Percentiles rank a stretch among this genome's conserved stretches.
Evolutionary conservation across 805 yeast genomes (phyloP).

Genomic region (Wickerhamiella vanderwaltii): DNA sequence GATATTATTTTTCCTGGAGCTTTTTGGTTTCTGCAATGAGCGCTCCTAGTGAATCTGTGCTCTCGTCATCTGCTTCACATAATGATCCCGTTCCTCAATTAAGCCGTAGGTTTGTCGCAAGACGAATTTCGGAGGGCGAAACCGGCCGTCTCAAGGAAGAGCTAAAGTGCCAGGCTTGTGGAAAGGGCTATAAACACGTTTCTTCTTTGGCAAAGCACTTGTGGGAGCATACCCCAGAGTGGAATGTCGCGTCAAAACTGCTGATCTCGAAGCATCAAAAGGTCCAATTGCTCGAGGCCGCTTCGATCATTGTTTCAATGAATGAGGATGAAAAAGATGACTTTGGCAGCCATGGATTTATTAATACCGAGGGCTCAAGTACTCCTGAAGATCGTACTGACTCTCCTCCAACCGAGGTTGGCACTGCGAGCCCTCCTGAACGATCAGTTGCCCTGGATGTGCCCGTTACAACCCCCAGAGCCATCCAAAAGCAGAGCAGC

Average conservation of each 20-base stretch:
- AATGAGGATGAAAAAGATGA: slow-evolving; percentile 30
- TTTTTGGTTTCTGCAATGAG: background rate
- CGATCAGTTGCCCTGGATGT: slow-evolving; percentile 3
- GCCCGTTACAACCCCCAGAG: slow-evolving; percentile 13
- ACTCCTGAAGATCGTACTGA: background rate
- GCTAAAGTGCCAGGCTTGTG: slow-evolving; percentile 79
- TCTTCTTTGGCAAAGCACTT: slow-evolving; percentile 78
- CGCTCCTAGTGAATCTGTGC: slow-evolving; percentile 2
- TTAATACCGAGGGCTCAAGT: background rate
- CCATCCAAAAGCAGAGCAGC: slow-evolving; percentile 11
- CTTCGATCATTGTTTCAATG: slow-evolving; percentile 66
- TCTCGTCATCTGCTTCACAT: background rate
- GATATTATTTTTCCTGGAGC: background rate
- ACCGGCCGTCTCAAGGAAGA: slow-evolving; percentile 76
- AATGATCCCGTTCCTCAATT: slow-evolving; percentile 17
- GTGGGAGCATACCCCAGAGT: slow-evolving; percentile 92
- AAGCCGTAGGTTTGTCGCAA: slow-evolving; percentile 50
- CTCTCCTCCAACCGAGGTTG: slow-evolving; percentile 2
- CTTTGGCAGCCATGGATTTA: slow-evolving; percentile 8
- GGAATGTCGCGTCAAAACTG: slow-evolving; percentile 76
- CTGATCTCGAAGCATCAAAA: slow-evolving; percentile 80
- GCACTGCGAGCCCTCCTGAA: slow-evolving; percentile 5
- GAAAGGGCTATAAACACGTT: slow-evolving; percentile 81
- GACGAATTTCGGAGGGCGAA: slow-evolving; percentile 78
- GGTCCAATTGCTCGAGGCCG: slow-evolving; percentile 56